phyloP scores from a whole-genome alignment of 202 grass and related monocot species.

The Miscanthus sacchariflorus region DNA sequence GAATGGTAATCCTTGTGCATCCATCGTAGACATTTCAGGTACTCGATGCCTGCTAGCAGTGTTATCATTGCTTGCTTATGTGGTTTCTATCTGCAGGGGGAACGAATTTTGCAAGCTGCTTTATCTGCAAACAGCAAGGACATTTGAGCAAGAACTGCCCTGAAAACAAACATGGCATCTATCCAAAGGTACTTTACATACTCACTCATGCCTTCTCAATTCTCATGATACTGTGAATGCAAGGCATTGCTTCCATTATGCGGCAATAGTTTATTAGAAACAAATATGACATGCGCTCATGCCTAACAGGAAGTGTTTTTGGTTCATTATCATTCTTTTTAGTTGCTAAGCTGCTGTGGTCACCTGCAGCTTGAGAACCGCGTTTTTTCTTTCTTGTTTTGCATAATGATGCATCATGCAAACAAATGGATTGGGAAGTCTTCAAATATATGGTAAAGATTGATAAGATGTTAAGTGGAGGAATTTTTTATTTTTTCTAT shows the following conservation, averaged over 20 bases:
- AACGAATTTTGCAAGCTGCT: conserved; percentile 90
- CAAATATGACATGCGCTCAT: not conserved
- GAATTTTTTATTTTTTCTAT: not conserved
- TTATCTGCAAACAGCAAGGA: conserved; percentile 86
- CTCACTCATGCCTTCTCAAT: conserved; percentile 20
- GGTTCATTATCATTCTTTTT: not conserved
- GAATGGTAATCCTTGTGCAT: conserved; percentile 61
- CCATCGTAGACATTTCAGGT: conserved; percentile 2
- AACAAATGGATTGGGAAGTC: not conserved
- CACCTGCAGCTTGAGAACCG: not conserved
- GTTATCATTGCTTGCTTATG: not conserved
- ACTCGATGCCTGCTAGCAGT: not conserved
- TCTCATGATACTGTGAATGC: conserved; percentile 15
- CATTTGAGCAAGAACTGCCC: conserved; percentile 92
- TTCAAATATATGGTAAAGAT: not conserved
- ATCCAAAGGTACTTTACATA: conserved; percentile 82
- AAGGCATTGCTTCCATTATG: conserved; percentile 7
- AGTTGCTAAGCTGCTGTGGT: not conserved
- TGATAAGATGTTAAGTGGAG: not conserved
- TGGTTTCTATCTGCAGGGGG: conserved; percentile 62
- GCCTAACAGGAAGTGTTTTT: not conserved
- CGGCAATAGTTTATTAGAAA: not conserved
- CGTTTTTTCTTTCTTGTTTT: conserved; percentile 22
- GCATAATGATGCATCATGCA: not conserved
- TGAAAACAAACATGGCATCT: conserved; percentile 84